phyloP scores from a whole-genome alignment of 345 rosid genomes.

The Sisymbrium irio region DNA sequence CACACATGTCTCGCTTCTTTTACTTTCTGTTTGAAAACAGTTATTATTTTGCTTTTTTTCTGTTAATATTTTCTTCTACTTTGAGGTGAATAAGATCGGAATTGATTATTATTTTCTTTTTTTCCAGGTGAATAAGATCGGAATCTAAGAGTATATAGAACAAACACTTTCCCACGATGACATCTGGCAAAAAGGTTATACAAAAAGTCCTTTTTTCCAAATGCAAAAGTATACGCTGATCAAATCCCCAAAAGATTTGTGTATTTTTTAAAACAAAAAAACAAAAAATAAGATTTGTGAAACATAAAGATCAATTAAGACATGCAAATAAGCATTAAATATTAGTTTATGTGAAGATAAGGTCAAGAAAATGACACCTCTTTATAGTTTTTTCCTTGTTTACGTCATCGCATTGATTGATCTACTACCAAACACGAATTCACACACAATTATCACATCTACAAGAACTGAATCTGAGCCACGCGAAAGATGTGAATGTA shows the following conservation, averaged over 20 bases:
- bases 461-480: constrained; percentile 1
- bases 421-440: not conserved
- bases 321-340: constrained; percentile 14
- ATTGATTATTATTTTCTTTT: not conserved
- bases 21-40: not conserved
- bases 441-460: constrained; percentile 9
- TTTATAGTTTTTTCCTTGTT: not conserved
- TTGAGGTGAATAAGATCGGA: not conserved
- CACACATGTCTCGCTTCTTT: constrained; percentile 9
- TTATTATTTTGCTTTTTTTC: not conserved
- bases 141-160: not conserved
- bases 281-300: not conserved
- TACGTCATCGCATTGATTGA: not conserved
- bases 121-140: not conserved
- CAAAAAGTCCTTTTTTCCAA: not conserved
- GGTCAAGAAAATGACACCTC: constrained; percentile 8
- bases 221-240: not conserved
- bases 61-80: not conserved
- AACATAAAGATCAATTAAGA: not conserved
- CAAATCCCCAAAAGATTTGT: not conserved
- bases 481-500: constrained; percentile 17
- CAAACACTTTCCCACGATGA: not conserved
- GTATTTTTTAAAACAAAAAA: not conserved
- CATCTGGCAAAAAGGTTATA: constrained; percentile 15
- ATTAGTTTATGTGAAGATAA: not conserved